These are phyloP conservation scores for Bondarzewia mesenterica DNA, from an alignment of 1,284 basidiomycete species.

Conservation along the genomic window DNA sequence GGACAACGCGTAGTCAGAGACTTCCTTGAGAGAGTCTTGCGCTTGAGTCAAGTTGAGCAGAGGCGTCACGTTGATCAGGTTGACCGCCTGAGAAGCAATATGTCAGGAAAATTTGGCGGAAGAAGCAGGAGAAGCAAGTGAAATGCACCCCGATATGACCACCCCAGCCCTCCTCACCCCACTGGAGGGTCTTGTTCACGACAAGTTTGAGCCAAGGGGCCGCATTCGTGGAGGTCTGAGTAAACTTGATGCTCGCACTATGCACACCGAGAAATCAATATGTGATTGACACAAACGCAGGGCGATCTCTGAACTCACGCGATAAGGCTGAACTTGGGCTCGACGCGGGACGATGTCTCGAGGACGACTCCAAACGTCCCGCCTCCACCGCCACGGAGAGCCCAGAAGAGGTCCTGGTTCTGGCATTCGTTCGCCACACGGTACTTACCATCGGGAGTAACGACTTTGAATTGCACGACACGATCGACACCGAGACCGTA, in stretches of 20 bases:
- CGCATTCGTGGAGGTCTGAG: conserved; percentile 11
- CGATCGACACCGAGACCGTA: conserved; percentile 32
- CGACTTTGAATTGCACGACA: conserved; percentile 17
- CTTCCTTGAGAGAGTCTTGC: conserved; percentile 21
- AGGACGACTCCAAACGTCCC: conserved; percentile 25
- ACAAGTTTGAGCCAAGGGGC: conserved; percentile 21
- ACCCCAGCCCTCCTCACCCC: conserved; percentile 46
- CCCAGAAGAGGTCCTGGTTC: conserved; percentile 28
- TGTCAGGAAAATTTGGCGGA: conserved; percentile 2
- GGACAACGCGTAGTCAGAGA: conserved; percentile 21
- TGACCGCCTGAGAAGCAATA: conserved; percentile 6
- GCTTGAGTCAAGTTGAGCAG: conserved; percentile 20
- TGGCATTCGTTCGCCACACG: conserved; percentile 26
- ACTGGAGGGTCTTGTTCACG: conserved; percentile 28
- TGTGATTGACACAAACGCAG: not conserved
- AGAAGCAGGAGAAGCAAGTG: conserved; percentile 5
- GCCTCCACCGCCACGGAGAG: conserved; percentile 20
- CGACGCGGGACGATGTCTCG: conserved; percentile 20
- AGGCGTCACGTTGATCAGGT: conserved; percentile 22
- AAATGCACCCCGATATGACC: conserved; percentile 31
- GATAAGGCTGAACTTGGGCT: conserved; percentile 19
- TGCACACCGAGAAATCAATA: not conserved
- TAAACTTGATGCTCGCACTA: conserved; percentile 16
- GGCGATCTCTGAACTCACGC: conserved; percentile 16
- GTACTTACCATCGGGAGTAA: conserved; percentile 24